Percentiles rank a stretch among this genome's conserved stretches.
These are phyloP conservation scores for Ophiostoma sp. DNA, from an alignment of 2,329 filamentous ascomycete genomes.

Conservation along the genomic window DNA sequence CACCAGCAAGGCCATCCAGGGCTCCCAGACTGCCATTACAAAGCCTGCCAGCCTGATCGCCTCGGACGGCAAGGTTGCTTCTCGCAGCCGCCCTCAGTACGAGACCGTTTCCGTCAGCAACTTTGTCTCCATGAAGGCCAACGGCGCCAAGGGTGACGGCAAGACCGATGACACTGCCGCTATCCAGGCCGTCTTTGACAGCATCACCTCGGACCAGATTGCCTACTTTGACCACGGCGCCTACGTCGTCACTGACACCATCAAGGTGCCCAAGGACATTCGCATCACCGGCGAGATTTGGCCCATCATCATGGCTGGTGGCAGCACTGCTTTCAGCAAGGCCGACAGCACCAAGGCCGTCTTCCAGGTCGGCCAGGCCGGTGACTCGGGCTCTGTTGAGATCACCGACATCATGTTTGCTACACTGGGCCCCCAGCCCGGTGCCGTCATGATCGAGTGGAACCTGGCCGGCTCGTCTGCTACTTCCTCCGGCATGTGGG, in stretches of 20 bases:
- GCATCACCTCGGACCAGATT: conserved; percentile 56
- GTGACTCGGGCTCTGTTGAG: conserved; percentile 74
- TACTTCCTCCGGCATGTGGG: conserved; percentile 79
- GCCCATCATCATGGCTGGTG: conserved; percentile 81
- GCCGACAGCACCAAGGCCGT: conserved; percentile 72
- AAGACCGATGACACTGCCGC: conserved; percentile 78
- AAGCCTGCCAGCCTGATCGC: conserved; percentile 66
- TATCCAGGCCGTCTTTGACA: conserved; percentile 73
- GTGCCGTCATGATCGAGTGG: conserved; percentile 88
- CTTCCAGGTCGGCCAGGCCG: conserved; percentile 73
- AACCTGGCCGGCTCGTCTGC: conserved; percentile 66
- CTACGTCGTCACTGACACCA: conserved; percentile 64
- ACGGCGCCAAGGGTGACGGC: conserved; percentile 84
- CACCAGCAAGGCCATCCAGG: conserved; percentile 54
- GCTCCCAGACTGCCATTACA: conserved; percentile 45
- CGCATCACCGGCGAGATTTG: conserved; percentile 89
- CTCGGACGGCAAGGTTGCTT: conserved; percentile 63
- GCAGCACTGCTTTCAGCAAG: conserved; percentile 64
- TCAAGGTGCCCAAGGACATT: conserved; percentile 70
- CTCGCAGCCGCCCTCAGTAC: conserved; percentile 87
- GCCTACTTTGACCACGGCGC: conserved; percentile 72
- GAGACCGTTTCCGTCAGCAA: conserved; percentile 57
- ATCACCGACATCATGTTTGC: conserved; percentile 83
- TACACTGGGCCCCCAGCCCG: conserved; percentile 75
- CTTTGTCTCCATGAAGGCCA: conserved; percentile 78